Conservation (phyloP, 1,139 yeast genomes). For the Geotrichum bryndzae region DNA sequence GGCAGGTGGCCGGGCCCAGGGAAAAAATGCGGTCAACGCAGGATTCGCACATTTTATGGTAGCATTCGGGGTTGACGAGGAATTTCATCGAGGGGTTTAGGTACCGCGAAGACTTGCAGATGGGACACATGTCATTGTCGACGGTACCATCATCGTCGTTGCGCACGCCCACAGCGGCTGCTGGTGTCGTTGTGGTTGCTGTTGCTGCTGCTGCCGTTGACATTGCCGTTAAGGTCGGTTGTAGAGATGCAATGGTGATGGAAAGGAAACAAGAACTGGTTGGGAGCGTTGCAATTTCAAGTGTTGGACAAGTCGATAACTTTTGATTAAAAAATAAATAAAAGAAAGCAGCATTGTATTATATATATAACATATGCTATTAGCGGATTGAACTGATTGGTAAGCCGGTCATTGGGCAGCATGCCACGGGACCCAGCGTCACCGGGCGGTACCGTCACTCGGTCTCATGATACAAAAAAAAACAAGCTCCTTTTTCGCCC, state of each 20-base stretch:
- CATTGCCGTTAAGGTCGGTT: not conserved
- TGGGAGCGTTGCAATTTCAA: too few relatives aligned
- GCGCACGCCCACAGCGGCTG: not conserved
- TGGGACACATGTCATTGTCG: conserved; percentile 79
- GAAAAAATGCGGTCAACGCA: conserved; percentile 94
- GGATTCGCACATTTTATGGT: conserved; percentile 93
- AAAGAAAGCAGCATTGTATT: too few relatives aligned
- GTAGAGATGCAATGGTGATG: not conserved
- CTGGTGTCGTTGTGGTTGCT: not conserved
- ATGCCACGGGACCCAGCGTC: too few relatives aligned
- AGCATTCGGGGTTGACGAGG: conserved; percentile 92
- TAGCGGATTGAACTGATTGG: too few relatives aligned
- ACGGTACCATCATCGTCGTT: not conserved
- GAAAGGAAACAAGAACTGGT: not conserved
- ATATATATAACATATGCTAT: too few relatives aligned
- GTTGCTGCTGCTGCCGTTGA: not conserved
- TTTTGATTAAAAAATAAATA: too few relatives aligned
- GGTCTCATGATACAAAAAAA: too few relatives aligned
- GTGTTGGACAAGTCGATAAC: too few relatives aligned
- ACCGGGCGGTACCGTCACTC: too few relatives aligned
- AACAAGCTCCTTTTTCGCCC: too few relatives aligned
- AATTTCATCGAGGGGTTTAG: conserved; percentile 90
- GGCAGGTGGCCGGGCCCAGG: conserved; percentile 94
- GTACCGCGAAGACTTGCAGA: conserved; percentile 92
- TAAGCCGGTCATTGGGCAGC: too few relatives aligned